These are phyloP conservation scores for Alternaria brassicae DNA, from an alignment of 2,329 filamentous ascomycete genomes.

Conservation along the genomic window DNA sequence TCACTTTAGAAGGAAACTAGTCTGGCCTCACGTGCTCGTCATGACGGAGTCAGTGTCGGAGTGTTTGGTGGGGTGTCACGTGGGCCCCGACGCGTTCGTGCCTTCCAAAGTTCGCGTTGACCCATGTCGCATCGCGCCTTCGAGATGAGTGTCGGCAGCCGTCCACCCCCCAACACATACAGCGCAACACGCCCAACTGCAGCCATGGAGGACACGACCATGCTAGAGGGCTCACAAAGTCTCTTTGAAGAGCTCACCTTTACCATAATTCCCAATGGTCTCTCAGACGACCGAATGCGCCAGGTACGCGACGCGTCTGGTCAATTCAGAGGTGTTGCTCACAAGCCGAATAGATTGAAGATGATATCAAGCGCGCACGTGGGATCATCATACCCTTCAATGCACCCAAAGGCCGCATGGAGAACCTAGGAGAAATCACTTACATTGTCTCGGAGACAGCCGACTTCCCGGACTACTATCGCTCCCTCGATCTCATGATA, in stretches of 20 bases:
- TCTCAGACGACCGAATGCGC: conserved; percentile 37
- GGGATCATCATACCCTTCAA: conserved; percentile 56
- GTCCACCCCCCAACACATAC: not conserved
- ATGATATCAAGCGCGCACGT: conserved; percentile 57
- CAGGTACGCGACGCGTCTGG: conserved; percentile 40
- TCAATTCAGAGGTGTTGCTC: conserved; percentile 17
- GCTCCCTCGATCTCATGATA: conserved; percentile 77
- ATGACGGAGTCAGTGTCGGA: conserved; percentile 4
- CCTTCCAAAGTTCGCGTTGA: conserved; percentile 3
- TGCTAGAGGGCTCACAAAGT: conserved; percentile 38
- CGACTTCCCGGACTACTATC: conserved; percentile 88
- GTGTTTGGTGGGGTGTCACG: conserved; percentile 22
- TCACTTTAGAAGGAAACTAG: not conserved
- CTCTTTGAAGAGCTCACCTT: conserved; percentile 53
- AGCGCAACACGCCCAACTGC: conserved; percentile 9
- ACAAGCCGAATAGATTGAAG: conserved; percentile 52
- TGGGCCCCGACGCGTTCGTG: conserved; percentile 22
- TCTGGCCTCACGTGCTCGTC: not conserved
- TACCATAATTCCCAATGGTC: conserved; percentile 53
- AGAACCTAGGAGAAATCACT: conserved; percentile 58
- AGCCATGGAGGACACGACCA: conserved; percentile 45
- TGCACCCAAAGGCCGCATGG: conserved; percentile 49
- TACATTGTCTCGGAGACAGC: conserved; percentile 78
- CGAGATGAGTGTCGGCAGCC: conserved; percentile 10
- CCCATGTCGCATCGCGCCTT: conserved; percentile 13